These are phyloP conservation scores for Fraxinus xanthoxyloides DNA, from an alignment of 305 asterid genomes.

Conservation along the genomic window DNA sequence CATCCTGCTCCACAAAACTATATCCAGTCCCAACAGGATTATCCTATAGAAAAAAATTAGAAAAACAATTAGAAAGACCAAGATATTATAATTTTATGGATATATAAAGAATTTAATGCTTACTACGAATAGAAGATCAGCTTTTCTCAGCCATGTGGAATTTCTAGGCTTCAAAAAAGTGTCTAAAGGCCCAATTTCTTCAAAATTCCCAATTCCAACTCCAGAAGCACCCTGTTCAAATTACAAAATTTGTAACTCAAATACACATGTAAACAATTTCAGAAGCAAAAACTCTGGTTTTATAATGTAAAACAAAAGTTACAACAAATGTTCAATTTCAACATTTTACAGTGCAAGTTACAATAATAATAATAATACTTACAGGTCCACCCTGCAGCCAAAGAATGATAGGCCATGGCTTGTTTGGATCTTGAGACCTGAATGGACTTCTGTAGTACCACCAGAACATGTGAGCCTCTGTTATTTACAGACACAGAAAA, in stretches of 20 bases:
- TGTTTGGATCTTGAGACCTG: constrained; percentile 66
- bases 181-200: constrained; percentile 89
- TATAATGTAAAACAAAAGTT: background rate
- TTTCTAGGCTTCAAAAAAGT: constrained; percentile 71
- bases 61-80: background rate
- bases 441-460: constrained; percentile 84
- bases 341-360: background rate
- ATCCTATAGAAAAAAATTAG: constrained; percentile 45
- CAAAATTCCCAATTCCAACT: constrained; percentile 83
- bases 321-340: background rate
- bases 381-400: constrained; percentile 99
- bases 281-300: background rate
- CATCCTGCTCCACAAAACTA: constrained; percentile 73
- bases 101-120: constrained; percentile 5
- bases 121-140: constrained; percentile 96
- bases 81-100: background rate
- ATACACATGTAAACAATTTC: background rate
- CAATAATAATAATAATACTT: constrained; percentile 10
- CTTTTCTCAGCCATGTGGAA: constrained; percentile 79
- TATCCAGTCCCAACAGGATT: constrained; percentile 97
- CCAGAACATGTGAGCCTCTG: constrained; percentile 99
- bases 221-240: constrained; percentile 81
- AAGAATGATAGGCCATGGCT: constrained; percentile 90
- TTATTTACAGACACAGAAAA: background rate
- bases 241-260: background rate